Base-by-base conservation (phyloP, 768 basidiomycete species). In the Auriscalpium vulgare region DNA sequence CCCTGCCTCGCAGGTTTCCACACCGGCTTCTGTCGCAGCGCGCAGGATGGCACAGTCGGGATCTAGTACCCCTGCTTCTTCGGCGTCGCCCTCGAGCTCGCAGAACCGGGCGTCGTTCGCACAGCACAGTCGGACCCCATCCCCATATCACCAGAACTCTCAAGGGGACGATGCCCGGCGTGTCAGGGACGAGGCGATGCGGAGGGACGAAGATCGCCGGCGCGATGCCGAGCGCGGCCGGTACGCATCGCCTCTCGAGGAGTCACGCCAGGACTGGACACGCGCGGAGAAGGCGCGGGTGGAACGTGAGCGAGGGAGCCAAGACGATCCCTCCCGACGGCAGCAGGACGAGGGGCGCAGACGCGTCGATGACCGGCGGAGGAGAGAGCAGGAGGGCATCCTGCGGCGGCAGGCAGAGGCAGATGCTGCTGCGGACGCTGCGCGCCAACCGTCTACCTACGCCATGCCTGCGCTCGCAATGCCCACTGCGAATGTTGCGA, bases 331-430 rank as follows among this genome's bases (percentile, higher is more conserved):
- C 14, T 29, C 29, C 29, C 13, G 65, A n/a, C 40, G 58, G 29
- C 66, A 66, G 29, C 62, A 61, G n/a, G 63, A 57, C 1, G 44
- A 61, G 53, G 56, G 50, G 53, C 56, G 51, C 17, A 55, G 56
- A 19, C 55, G 38, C 56, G 65, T 51, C 63, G 65, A 53, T 63
- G 70, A 64, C 59, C 57, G 35, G 19, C 44, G 59, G 50, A 34
- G 69, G 54, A 72, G 73, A 50, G 81, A 85, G 55, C 79, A 83
- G 54, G 81, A 82, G 10, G 82, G 76, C 0, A 82, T 87, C 56
- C 56, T 73, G 8, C 73, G 72, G 45, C 72, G 85, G 50, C 85
- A 86, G 63, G 78, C 78, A 50, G 84, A 85, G 62, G 58, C 71
- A 0, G 68, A 71, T 4, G 58, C 62, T 8, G 66, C 67, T 11